Evolutionary conservation across 2,329 filamentous ascomycete species (phyloP).

Genomic region (Stagonosporopsis rhizophila): DNA sequence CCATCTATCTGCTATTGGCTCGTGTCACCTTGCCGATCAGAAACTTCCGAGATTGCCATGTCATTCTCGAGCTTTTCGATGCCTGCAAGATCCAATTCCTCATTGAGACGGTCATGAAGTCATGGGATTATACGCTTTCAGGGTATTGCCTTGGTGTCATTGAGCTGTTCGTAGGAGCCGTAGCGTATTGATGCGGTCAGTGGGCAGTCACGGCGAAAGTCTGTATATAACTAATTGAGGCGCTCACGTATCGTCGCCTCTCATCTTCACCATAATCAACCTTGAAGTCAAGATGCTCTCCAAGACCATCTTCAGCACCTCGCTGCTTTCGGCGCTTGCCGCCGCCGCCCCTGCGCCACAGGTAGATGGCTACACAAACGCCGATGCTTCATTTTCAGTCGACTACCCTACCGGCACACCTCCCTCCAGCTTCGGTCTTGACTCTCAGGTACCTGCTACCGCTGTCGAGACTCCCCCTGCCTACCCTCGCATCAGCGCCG

Average conservation of each 20-base stretch:
- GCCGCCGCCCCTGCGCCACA: conserved; percentile 51
- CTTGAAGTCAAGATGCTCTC: conserved; percentile 46
- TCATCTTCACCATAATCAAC: conserved; percentile 10
- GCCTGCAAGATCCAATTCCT: conserved; percentile 31
- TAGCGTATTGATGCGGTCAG: conserved; percentile 15
- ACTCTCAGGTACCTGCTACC: conserved; percentile 53
- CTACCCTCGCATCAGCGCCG: conserved; percentile 56
- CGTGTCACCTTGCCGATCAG: conserved; percentile 16
- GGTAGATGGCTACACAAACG: conserved; percentile 55
- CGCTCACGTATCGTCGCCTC: neutral
- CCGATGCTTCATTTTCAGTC: conserved; percentile 53
- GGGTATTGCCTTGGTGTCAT: conserved; percentile 31
- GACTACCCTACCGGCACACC: conserved; percentile 42
- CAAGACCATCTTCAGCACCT: conserved; percentile 43
- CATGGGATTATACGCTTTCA: conserved; percentile 30
- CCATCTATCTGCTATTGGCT: conserved; percentile 23
- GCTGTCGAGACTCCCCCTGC: conserved; percentile 44
- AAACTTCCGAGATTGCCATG: conserved; percentile 26
- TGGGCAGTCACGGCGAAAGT: neutral
- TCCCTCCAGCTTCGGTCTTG: conserved; percentile 53
- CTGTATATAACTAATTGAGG: conserved; percentile 16
- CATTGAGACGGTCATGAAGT: conserved; percentile 46
- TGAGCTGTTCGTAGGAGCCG: conserved; percentile 19
- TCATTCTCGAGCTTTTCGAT: conserved; percentile 27
- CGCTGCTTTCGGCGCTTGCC: conserved; percentile 46